A percentile compares a stretch with the other conserved stretches of the same genome.
Conservation (phyloP, 805 yeast genomes). For the Wickerhamia fluorescens region DNA sequence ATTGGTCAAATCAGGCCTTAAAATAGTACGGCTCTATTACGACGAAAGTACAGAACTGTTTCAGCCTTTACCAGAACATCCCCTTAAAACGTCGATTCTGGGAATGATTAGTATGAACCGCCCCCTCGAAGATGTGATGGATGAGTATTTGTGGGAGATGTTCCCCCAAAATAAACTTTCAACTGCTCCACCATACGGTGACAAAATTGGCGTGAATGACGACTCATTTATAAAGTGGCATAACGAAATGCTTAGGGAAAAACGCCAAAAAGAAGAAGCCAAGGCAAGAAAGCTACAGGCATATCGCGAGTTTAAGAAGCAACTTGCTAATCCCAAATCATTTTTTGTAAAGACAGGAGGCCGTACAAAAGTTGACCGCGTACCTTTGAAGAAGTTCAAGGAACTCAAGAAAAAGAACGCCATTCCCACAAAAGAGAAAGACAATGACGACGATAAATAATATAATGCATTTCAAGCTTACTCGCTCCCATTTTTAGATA, state of each 20-base stretch:
- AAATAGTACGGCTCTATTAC: conserved; percentile 18
- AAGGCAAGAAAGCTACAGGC: conserved; percentile 12
- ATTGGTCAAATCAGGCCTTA: conserved; percentile 15
- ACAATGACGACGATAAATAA: conserved; percentile 1
- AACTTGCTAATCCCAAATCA: conserved; percentile 16
- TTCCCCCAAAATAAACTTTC: conserved; percentile 28
- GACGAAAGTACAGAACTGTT: conserved; percentile 20
- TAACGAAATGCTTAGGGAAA: conserved; percentile 15
- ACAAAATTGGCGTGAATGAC: conserved; percentile 7
- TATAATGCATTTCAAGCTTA: neutral
- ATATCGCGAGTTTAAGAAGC: conserved; percentile 12
- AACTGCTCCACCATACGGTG: conserved; percentile 30
- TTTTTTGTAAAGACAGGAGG: conserved; percentile 22
- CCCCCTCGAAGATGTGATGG: conserved; percentile 27
- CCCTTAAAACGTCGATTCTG: conserved; percentile 30
- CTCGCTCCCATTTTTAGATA: too few relatives aligned
- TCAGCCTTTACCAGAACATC: conserved; percentile 28
- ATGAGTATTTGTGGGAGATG: conserved; percentile 34
- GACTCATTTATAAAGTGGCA: conserved; percentile 33
- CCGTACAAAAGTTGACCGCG: conserved; percentile 28
- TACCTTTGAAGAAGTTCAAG: conserved; percentile 25
- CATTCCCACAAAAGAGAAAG: conserved; percentile 9
- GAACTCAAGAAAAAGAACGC: conserved; percentile 22
- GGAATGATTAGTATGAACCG: conserved; percentile 34
- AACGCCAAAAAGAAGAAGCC: conserved; percentile 14